Percentiles rank a stretch among this genome's conserved stretches.
Evolutionary conservation across 139 green algal species (phyloP).

Genomic region (Chlamydomonas schloesseri): DNA sequence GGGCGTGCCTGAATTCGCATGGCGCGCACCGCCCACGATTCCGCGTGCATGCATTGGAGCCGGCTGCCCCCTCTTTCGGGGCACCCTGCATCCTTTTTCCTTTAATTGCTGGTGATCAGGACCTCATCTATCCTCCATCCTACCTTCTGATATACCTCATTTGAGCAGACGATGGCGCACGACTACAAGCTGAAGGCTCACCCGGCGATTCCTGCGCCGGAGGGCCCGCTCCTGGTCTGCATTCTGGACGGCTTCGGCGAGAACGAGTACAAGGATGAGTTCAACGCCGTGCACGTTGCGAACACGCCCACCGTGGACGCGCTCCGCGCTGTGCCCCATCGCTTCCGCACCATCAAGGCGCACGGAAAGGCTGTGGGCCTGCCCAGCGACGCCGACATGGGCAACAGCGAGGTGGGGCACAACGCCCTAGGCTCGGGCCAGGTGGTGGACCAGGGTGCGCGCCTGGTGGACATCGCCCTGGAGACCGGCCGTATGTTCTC

Average conservation of each 20-base stretch:
- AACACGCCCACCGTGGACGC: slow-evolving; percentile 83
- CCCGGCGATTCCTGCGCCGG: slow-evolving; percentile 66
- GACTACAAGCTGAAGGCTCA: slow-evolving; percentile 72
- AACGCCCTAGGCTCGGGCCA: slow-evolving; percentile 96
- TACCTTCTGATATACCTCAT: background rate
- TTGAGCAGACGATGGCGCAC: slow-evolving; percentile 15
- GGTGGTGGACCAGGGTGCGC: slow-evolving; percentile 93
- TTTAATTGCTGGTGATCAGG: background rate
- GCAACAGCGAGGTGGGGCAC: slow-evolving; percentile 93
- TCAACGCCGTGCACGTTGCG: slow-evolving; percentile 84
- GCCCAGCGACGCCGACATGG: slow-evolving; percentile 95
- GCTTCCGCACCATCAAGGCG: slow-evolving; percentile 78
- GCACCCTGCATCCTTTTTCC: background rate
- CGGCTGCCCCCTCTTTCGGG: too few relatives aligned
- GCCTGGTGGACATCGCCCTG: slow-evolving; percentile 93
- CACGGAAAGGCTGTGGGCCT: slow-evolving; percentile 95
- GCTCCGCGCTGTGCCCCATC: slow-evolving; percentile 63
- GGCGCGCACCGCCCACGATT: background rate
- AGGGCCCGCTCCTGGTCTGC: slow-evolving; percentile 80
- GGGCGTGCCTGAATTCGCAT: too few relatives aligned
- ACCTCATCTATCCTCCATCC: background rate
- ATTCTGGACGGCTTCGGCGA: slow-evolving; percentile 88
- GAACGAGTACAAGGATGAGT: slow-evolving; percentile 86
- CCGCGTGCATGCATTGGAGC: background rate
- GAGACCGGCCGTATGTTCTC: slow-evolving; percentile 84